Evolutionary conservation across 345 rosid species (phyloP), one percentile per base, ranked within the genome.

Genomic region (Salix caprea): DNA sequence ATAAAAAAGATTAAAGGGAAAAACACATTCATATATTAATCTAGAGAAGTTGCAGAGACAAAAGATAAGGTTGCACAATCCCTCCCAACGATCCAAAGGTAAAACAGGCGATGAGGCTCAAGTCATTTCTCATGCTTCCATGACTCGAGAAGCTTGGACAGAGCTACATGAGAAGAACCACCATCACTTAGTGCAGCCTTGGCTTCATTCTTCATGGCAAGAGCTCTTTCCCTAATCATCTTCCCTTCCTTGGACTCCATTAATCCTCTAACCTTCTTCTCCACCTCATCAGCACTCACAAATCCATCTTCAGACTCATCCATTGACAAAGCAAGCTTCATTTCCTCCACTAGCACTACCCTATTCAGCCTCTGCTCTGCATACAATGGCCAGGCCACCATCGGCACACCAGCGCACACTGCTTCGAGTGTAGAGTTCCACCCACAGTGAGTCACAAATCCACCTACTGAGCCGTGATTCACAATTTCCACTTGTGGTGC

Each of bases 361-460:
- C 3, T 74, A 10, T 76, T 89, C 28, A 76, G 21, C 76, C 65
- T 73, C 48, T 87, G 90, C 79, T 86, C 92, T 1, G 87, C 88
- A 18, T 89, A 86, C 8, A 86, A 74, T 1, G 90, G 92, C 92
- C 88, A 89, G 0, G 87, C 90, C 32, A 89, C 60, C 90, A 89
- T 82, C 0, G 87, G 89, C 58, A 85, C 85, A 2, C 94, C 94
- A 0, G 88, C 88, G 7, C 82, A 75, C 40, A 90, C 78, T 0
- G 91, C 81, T 77, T 90, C 97, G 0, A 92, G 87, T 26, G 84
- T 75, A 1, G 94, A 89, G 74, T 90, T 92, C 96, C 92, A 92
- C 3, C 97, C 94, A 32, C 93, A 86, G 74, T 91, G 96, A 67
- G 87, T 91, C 44, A 89, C 91, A 42, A 91, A 91, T 48, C 90